phyloP scores from a whole-genome alignment of 345 rosid species.

The Murraya paniculata region DNA sequence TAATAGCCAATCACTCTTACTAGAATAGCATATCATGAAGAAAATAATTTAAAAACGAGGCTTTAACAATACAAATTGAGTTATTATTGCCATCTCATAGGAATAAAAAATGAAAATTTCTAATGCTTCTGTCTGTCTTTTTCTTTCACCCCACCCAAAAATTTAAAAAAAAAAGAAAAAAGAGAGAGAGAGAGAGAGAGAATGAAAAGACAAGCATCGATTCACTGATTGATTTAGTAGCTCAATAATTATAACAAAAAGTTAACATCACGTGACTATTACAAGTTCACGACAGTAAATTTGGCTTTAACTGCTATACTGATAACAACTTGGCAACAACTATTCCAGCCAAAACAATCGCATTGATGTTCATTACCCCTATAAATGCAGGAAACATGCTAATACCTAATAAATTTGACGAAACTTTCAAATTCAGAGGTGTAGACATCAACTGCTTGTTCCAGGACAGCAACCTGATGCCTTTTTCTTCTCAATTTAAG shows the following conservation, averaged over 20 bases:
- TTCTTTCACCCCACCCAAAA: background rate
- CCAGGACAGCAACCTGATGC: conserved; percentile 53
- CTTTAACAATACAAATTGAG: background rate
- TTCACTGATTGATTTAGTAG: background rate
- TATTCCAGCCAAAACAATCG: background rate
- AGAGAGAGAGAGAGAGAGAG: too few species aligned
- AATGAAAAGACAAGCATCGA: background rate
- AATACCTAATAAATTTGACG: conserved; percentile 71
- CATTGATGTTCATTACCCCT: background rate
- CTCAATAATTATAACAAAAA: background rate
- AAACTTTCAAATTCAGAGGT: conserved; percentile 78
- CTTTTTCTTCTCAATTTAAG: conserved; percentile 41
- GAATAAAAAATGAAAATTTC: background rate
- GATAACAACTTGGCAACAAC: background rate
- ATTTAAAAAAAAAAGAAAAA: background rate
- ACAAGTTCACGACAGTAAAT: background rate
- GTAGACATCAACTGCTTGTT: conserved; percentile 73
- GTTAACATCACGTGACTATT: background rate
- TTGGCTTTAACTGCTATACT: background rate
- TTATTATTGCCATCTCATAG: background rate
- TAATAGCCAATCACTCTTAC: background rate
- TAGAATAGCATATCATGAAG: background rate
- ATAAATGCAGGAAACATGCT: conserved; percentile 13
- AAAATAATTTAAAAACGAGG: background rate
- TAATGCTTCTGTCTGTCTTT: background rate